Percentiles rank a stretch among this genome's conserved stretches.
Evolutionary conservation across 163 green algal genomes (phyloP).

Genomic region (Trebouxiophyceae sp.): DNA sequence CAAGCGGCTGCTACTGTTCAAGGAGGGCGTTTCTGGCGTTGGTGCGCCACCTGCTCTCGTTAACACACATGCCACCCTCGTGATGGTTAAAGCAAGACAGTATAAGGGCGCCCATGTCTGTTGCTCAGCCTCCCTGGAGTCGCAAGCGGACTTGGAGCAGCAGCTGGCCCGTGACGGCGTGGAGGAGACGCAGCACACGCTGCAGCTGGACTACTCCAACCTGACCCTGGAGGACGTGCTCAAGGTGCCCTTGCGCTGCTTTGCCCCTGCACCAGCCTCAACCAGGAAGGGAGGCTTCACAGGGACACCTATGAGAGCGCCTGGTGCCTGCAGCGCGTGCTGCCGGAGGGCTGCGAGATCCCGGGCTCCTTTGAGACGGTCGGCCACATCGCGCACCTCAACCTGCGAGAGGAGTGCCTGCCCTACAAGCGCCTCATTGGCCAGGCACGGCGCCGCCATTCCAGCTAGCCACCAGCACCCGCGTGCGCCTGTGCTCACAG

Average conservation of each 20-base stretch:
- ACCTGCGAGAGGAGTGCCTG: constrained; percentile 80
- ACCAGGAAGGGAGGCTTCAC: constrained; percentile 1
- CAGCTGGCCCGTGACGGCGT: constrained; percentile 23
- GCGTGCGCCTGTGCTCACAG: background rate
- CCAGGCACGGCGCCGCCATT: constrained; percentile 22
- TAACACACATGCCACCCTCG: background rate
- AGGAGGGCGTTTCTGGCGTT: constrained; percentile 28
- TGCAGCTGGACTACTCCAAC: constrained; percentile 58
- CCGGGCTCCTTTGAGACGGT: constrained; percentile 91
- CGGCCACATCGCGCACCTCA: constrained; percentile 94
- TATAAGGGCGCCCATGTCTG: background rate
- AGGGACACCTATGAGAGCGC: background rate
- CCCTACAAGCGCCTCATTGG: constrained; percentile 82
- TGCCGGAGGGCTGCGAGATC: constrained; percentile 72
- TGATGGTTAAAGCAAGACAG: background rate
- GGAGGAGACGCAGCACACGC: constrained; percentile 16
- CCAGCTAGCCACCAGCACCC: background rate
- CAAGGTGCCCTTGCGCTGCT: constrained; percentile 26
- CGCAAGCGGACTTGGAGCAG: constrained; percentile 25
- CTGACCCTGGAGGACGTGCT: constrained; percentile 43
- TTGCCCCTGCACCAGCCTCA: background rate
- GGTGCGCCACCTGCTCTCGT: constrained; percentile 5
- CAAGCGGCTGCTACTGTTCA: constrained; percentile 64
- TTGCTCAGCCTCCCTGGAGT: constrained; percentile 17
- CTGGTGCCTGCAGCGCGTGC: constrained; percentile 44